Evolutionary conservation across 1,284 basidiomycete genomes (phyloP), one percentile per base, ranked within the genome.

Genomic region (Sporisorium exsertum): DNA sequence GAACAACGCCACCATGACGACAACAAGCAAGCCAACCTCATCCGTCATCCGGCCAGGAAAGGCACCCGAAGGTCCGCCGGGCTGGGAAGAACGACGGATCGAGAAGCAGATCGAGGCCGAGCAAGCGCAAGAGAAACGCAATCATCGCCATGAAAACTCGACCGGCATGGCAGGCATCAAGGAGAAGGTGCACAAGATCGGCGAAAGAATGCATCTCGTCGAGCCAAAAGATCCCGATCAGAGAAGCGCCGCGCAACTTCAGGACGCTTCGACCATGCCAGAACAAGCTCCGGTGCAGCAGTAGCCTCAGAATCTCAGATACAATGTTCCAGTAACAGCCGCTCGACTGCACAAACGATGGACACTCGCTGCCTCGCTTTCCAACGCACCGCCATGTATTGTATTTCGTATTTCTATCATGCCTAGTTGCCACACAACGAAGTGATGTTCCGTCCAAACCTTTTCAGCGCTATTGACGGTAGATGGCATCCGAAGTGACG

Each of bases 401-500:
- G 55, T 46, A 56, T 35, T 46, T 57, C 22, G 47, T 29, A 15
- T 10, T 29, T 26, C 22, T 5, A 47, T 47, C 43, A 46, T 26
- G 29, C 10, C 29, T 32, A 32, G 33, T 35, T 35, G 10, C 37
- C 37, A 40, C 37, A 40, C 12, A 12, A 40, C 37, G n/a, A 40
- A 2, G 37, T 40, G 12, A 40, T 40, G 16, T 4, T 37, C 35
- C 35, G 35, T 3, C 3, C 35, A 10, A 37, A 37, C 13, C 37
- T n/a, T 40, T 40, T 18, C 37, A 12, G 4, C 37, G 12, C 37
- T 32, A 70, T 3, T 51, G 40, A 20, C 73, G 73, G 58, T 66
- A 77, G 53, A 90, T 87, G 3, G 88, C 89, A 54, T 88, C 87
- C 1, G 88, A 86, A 45, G 91, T 88, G 40, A 86, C 86, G 3